These are phyloP conservation scores for Penicillium paradoxum DNA, from an alignment of 495 filamentous ascomycete genomes.

Conservation along the genomic window DNA sequence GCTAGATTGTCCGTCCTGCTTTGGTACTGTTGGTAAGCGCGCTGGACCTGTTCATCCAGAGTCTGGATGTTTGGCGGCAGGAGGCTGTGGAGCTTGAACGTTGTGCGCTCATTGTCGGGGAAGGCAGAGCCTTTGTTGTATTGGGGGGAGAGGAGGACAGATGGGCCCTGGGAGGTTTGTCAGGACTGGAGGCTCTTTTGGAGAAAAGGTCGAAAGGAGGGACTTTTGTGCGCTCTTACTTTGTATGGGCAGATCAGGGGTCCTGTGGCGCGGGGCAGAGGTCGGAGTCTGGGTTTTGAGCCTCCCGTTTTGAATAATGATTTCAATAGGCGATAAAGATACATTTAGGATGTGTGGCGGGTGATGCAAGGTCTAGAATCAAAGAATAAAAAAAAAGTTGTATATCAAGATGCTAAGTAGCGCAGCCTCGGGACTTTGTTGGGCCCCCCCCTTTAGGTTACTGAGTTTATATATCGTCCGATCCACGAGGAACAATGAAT, in stretches of 20 bases:
- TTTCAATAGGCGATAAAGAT: too few relatives aligned
- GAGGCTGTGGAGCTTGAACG: slow-evolving; percentile 67
- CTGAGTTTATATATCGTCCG: too few relatives aligned
- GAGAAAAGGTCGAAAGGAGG: background rate
- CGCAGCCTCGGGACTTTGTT: too few relatives aligned
- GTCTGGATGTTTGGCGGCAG: slow-evolving; percentile 70
- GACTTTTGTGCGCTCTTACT: slow-evolving; percentile 15
- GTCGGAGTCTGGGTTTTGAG: slow-evolving; percentile 40
- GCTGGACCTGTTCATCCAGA: slow-evolving; percentile 70
- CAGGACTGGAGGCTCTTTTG: background rate
- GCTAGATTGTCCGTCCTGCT: slow-evolving; percentile 55
- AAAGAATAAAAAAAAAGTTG: too few relatives aligned
- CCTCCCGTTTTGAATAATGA: background rate
- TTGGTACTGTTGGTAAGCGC: slow-evolving; percentile 77
- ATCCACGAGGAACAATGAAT: too few relatives aligned
- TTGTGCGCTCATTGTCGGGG: slow-evolving; percentile 57
- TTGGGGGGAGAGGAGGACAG: slow-evolving; percentile 61
- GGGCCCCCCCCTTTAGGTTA: too few relatives aligned
- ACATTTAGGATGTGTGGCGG: too few relatives aligned
- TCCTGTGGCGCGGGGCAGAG: slow-evolving; percentile 61
- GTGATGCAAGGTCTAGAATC: too few relatives aligned
- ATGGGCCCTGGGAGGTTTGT: slow-evolving; percentile 45
- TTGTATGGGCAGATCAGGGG: slow-evolving; percentile 50
- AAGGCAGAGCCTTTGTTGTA: slow-evolving; percentile 87
- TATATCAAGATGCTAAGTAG: too few relatives aligned